These are phyloP conservation scores for Monosporascus sp. DNA, from an alignment of 2,329 filamentous ascomycete genomes.

Conservation along the genomic window DNA sequence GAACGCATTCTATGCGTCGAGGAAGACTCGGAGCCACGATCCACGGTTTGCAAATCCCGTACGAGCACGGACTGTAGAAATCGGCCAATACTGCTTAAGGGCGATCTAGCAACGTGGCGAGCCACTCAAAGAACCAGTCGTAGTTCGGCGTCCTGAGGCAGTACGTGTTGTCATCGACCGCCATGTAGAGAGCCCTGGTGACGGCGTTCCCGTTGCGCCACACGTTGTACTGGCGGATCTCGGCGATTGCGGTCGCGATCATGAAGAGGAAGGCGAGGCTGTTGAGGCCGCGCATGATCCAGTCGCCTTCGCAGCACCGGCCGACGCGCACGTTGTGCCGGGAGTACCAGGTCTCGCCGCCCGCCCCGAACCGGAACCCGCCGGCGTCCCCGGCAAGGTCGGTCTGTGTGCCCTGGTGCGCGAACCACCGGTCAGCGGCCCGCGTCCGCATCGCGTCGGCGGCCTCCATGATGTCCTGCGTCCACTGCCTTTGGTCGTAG, in stretches of 20 bases:
- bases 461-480: neutral
- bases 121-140: neutral
- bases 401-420: neutral
- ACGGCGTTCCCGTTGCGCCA: constrained; percentile 12
- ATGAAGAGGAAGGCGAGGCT: constrained; percentile 2
- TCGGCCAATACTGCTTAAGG: too few relatives aligned
- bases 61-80: too few relatives aligned
- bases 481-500: neutral
- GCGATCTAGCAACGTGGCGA: too few relatives aligned
- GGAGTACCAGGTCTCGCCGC: neutral
- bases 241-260: constrained; percentile 7
- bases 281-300: neutral
- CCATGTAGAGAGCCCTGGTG: constrained; percentile 10
- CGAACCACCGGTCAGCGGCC: neutral
- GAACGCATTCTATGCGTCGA: too few relatives aligned
- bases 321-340: neutral
- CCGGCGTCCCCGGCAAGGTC: neutral
- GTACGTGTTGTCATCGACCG: neutral
- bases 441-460: neutral
- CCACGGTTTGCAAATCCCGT: too few relatives aligned
- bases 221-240: constrained; percentile 8
- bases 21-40: too few relatives aligned
- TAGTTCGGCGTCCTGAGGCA: constrained; percentile 9
- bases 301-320: neutral
- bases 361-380: neutral